Base-by-base conservation (phyloP, 106 monocot genomes). In the Acorus calamus region DNA sequence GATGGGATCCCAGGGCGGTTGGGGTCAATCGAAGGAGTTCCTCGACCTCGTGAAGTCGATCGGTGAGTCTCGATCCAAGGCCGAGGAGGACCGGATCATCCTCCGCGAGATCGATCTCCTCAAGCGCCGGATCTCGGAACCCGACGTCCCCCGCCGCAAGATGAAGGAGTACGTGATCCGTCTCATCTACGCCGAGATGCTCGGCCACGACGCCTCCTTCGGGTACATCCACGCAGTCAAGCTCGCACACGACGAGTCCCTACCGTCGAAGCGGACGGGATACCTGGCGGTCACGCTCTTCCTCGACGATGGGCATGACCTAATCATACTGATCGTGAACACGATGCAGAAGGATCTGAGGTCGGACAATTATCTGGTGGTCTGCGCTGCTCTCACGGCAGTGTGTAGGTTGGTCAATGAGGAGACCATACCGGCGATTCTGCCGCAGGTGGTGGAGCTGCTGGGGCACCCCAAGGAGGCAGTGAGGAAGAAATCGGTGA, bases 201-300 rank as follows among this genome's bases (percentile, higher is more conserved):
- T 98, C 46, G 98, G 98, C 59, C 91, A 98, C 71, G 98, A 98
- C 65, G 98, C 98, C 60, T 88, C 92, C 47, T 98, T 98, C 66
- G 98, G 88, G 10, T 77, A 98, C 81, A 98, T 98, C 73, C 91
- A 98, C 64, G 98, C 98, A 61, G 92, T 98, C 66, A 98, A 98
- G 81, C 84, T 98, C 81, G 83, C 98, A 44, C 98, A 98, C 72
- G 85, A 98, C 57, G 98, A 98, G 46, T 76, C 76, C 44, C 78
- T 98, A 45, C 50, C 66, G 2, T 71, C 85, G 61, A 98, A 98
- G 78, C 73, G 92, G 50, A 98, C 98, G 28, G 98, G 98, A 3
- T 98, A 98, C 68, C 79, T 98, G 14, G 88, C 98, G 42, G 92
- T 98, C 60, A 87, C 98, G 11, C 81, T 98, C 44, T 98, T 98